A percentile compares a stretch with the other conserved stretches of the same genome.
Evolutionary conservation across 257 asterid genomes (phyloP).

Genomic region (Nicotiana obtusifolia): DNA sequence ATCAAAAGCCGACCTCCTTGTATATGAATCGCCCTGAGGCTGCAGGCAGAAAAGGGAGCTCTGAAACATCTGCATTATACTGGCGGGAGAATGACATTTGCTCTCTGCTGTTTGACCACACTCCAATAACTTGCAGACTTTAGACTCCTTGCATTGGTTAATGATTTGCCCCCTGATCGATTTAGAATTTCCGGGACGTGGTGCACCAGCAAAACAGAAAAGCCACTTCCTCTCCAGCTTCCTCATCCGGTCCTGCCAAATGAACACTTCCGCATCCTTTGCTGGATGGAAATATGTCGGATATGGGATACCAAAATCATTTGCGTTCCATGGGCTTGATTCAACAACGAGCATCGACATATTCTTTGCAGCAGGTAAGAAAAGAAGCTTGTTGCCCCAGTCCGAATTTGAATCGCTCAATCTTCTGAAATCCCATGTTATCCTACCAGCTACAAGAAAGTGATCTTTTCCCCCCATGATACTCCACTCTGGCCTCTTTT

Average conservation of each 20-base stretch:
- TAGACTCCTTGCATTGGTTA: slow-evolving; percentile 60
- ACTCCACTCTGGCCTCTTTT: slow-evolving; percentile 64
- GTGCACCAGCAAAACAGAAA: slow-evolving; percentile 89
- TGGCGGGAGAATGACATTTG: slow-evolving; percentile 77
- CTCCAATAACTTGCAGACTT: slow-evolving; percentile 49
- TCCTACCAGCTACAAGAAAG: slow-evolving; percentile 84
- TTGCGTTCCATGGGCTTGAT: slow-evolving; percentile 78
- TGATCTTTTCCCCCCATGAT: slow-evolving; percentile 92
- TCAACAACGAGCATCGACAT: slow-evolving; percentile 91
- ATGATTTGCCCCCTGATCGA: slow-evolving; percentile 76
- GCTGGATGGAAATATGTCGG: slow-evolving; percentile 89
- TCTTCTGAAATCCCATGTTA: slow-evolving; percentile 91
- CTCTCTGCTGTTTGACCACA: slow-evolving; percentile 65
- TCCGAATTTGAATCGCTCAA: slow-evolving; percentile 44
- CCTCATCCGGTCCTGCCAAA: slow-evolving; percentile 80
- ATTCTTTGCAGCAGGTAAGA: slow-evolving; percentile 64
- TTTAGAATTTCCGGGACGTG: slow-evolving; percentile 57
- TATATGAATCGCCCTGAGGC: slow-evolving; percentile 85
- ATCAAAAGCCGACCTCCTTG: slow-evolving; percentile 89
- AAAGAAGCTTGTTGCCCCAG: slow-evolving; percentile 86
- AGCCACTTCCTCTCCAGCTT: slow-evolving; percentile 54
- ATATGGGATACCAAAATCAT: slow-evolving; percentile 80
- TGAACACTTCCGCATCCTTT: slow-evolving; percentile 48
- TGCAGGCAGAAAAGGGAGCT: slow-evolving; percentile 75
- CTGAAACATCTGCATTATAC: slow-evolving; percentile 84